phyloP scores from a whole-genome alignment of 1,284 basidiomycete genomes.

The Caloboletus firmus region DNA sequence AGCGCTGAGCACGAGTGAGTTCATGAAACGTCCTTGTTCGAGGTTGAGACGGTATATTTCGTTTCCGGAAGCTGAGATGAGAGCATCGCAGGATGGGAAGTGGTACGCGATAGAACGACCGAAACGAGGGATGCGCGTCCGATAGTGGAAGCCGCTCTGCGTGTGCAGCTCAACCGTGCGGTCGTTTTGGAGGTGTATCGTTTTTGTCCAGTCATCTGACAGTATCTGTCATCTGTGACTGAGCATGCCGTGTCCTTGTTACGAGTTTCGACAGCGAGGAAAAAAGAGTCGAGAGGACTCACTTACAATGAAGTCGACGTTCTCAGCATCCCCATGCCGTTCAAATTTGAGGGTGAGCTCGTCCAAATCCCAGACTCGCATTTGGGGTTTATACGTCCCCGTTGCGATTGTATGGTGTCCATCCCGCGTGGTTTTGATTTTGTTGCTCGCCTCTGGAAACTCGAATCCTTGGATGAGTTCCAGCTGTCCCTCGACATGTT shows the following conservation, averaged over 20 bases:
- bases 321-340: slow-evolving; percentile 94
- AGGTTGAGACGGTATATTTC: slow-evolving; percentile 95
- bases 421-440: slow-evolving; percentile 87
- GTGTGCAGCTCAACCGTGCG: slow-evolving; percentile 95
- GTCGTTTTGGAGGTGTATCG: slow-evolving; percentile 95
- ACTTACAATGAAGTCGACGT: slow-evolving; percentile 96
- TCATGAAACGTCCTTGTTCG: slow-evolving; percentile 93
- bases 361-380: slow-evolving; percentile 93
- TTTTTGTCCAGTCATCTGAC: slow-evolving; percentile 99
- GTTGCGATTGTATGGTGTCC: slow-evolving; percentile 93
- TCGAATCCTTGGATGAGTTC: slow-evolving; percentile 95
- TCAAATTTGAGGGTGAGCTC: slow-evolving; percentile 96
- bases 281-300: slow-evolving; percentile 38
- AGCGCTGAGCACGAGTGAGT: slow-evolving; percentile 61
- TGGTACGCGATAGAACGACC: slow-evolving; percentile 92
- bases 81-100: slow-evolving; percentile 79
- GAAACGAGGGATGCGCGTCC: slow-evolving; percentile 91
- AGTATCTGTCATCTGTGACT: slow-evolving; percentile 63
- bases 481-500: slow-evolving; percentile 75
- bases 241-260: slow-evolving; percentile 4
- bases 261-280: neutral
- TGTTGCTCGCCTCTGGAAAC: slow-evolving; percentile 95
- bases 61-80: slow-evolving; percentile 75
- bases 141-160: slow-evolving; percentile 91
- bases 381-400: slow-evolving; percentile 98